Evolutionary conservation across 1,284 basidiomycete genomes (phyloP), one percentile per base, ranked within the genome.

Genomic region (Flammula alnicola): DNA sequence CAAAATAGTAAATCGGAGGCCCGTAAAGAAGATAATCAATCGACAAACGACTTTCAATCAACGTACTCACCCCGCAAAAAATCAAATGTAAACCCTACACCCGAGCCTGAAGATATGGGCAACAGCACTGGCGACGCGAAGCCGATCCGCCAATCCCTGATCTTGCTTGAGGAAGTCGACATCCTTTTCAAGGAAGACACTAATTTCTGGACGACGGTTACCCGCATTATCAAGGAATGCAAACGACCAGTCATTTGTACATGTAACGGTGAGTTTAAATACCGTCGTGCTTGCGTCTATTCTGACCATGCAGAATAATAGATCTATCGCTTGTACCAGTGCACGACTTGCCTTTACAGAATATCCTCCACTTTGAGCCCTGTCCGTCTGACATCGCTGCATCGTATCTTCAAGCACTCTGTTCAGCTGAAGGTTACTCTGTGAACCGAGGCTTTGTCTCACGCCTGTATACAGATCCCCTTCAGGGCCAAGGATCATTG

Each of bases 101-200:
- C 37, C 36, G 56, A 47, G 47, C 26, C 25, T 8, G 51, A 63
- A 36, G 60, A 57, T 30, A 23, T 49, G n/a, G n/a, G n/a, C n/a
- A n/a, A n/a, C 22, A 45, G 16, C 20, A 45, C 29, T 32, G 40
- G 49, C 31, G 37, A 19, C 16, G 35, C 41, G 19, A 54, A 54
- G 39, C 48, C 57, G 43, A 65, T 88, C 41, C 77, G 81, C 38
- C 96, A 99, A 70, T 95, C 93, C 1, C 69, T 97, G 40, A 91
- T 99, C 58, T 75, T 99, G 26, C 73, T 99, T n/a, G 97, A 99
- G 68, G 97, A 99, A 66, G 96, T 93, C 6, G 97, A 99, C 67
- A 82, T 98, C 30, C 73, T 98, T 32, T 99, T 87, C 71, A 87
- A 86, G 55, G 93, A 95, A 44, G 96, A 98, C 66, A 76, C 75